Percentiles rank a stretch among this genome's conserved stretches.
Conservation (phyloP, 306 rosid species). For the Hippophae rhamnoides region DNA sequence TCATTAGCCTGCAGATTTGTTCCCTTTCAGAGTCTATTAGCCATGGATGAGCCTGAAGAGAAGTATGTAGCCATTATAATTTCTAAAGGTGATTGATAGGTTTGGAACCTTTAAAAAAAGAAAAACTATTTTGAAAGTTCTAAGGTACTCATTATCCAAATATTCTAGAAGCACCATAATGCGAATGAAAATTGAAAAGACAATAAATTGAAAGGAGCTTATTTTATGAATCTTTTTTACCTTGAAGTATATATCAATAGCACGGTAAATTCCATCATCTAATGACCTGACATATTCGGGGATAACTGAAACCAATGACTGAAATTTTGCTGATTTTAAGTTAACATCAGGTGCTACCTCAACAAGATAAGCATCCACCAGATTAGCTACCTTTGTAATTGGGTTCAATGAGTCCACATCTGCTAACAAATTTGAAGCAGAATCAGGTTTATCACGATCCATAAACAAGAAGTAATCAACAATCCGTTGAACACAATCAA, state of each 20-base stretch:
- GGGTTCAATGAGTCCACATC: slow-evolving; percentile 48
- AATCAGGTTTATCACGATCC: slow-evolving; percentile 37
- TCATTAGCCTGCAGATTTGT: slow-evolving; percentile 73
- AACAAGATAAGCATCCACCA: slow-evolving; percentile 72
- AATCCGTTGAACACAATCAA: slow-evolving; percentile 79
- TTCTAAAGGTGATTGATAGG: too few species aligned
- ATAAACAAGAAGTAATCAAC: slow-evolving; percentile 67
- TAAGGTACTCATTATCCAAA: background rate
- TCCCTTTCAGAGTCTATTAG: slow-evolving; percentile 77
- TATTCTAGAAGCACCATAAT: background rate
- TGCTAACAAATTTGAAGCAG: slow-evolving; percentile 25
- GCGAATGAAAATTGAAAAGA: slow-evolving; percentile 1
- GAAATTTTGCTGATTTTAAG: slow-evolving; percentile 55
- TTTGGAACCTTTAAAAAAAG: too few species aligned
- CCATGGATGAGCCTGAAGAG: slow-evolving; percentile 64
- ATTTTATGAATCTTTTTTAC: slow-evolving; percentile 20
- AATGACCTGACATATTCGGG: slow-evolving; percentile 72
- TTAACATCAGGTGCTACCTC: slow-evolving; percentile 89
- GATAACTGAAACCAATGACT: slow-evolving; percentile 59
- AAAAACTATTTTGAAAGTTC: too few species aligned
- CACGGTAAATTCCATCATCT: slow-evolving; percentile 79
- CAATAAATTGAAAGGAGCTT: background rate
- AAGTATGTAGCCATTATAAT: background rate
- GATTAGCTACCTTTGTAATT: slow-evolving; percentile 60
- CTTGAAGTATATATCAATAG: slow-evolving; percentile 82